Evolutionary conservation across 2,329 filamentous ascomycete species (phyloP).

Genomic region (Fusarium sp.): DNA sequence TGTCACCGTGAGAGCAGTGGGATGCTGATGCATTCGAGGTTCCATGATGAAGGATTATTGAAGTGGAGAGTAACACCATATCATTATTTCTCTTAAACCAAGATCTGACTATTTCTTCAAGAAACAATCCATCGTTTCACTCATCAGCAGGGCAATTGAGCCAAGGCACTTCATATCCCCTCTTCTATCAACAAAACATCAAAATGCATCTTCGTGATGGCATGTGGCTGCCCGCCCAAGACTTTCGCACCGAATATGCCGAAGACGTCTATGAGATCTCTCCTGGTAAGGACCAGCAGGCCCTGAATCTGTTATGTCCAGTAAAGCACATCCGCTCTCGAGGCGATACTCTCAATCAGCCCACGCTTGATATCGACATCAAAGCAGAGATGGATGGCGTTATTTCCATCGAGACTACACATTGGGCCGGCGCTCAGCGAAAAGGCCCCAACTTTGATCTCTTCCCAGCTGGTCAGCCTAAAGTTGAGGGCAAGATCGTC

Average conservation of each 20-base stretch:
- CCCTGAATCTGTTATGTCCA: conserved; percentile 67
- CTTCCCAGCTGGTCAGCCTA: conserved; percentile 51
- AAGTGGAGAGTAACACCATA: conserved; percentile 30
- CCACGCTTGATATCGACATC: conserved; percentile 60
- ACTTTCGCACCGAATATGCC: conserved; percentile 71
- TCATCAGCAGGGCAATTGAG: conserved; percentile 18
- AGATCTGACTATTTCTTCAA: conserved; percentile 13
- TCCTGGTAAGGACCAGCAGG: conserved; percentile 58
- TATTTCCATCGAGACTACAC: conserved; percentile 55
- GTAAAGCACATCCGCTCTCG: conserved; percentile 64
- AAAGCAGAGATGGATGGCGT: conserved; percentile 55
- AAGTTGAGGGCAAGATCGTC: conserved; percentile 44
- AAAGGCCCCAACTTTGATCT: conserved; percentile 55
- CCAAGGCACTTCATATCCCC: background rate
- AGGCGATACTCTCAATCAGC: conserved; percentile 67
- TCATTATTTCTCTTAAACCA: conserved; percentile 10
- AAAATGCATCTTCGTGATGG: conserved; percentile 53
- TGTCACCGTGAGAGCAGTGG: conserved; percentile 14
- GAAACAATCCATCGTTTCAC: background rate
- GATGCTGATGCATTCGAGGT: conserved; percentile 13
- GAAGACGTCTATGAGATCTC: conserved; percentile 69
- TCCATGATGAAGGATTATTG: conserved; percentile 26
- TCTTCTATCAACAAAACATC: conserved; percentile 2
- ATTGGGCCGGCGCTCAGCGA: conserved; percentile 54
- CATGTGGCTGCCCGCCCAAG: conserved; percentile 73